Conservation (phyloP, 768 basidiomycete genomes). For the Lyophyllum semitale region DNA sequence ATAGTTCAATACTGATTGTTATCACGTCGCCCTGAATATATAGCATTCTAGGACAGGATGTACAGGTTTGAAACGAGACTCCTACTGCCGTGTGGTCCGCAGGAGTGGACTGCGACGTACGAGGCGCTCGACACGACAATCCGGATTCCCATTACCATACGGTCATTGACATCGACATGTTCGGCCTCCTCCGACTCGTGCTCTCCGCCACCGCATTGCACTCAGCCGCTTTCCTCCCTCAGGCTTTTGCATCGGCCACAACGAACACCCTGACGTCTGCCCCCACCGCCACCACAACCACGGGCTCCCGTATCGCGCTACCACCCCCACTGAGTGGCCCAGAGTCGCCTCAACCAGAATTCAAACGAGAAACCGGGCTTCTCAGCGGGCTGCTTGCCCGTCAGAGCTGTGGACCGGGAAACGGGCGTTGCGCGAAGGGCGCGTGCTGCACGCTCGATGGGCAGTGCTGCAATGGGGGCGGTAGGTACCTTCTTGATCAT, state of each 20-base stretch:
- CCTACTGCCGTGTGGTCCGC: not conserved
- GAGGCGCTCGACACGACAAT: not conserved
- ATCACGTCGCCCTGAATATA: not conserved
- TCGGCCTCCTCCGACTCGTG: not conserved
- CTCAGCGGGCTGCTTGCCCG: constrained; percentile 1
- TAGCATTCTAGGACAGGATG: not conserved
- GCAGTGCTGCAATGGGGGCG: constrained; percentile 2
- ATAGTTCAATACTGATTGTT: no score
- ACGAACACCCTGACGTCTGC: not conserved
- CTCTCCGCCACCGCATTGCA: no score
- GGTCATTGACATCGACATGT: not conserved
- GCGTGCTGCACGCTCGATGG: constrained; percentile 2
- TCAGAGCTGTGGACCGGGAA: not conserved
- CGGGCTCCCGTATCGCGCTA: not conserved
- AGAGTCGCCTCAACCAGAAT: not conserved
- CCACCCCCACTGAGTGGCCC: not conserved
- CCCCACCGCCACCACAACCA: not conserved
- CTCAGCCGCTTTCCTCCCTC: not conserved
- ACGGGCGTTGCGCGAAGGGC: not conserved
- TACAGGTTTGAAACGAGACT: not conserved
- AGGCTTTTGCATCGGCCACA: not conserved
- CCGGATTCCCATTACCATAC: no score
- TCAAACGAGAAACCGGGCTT: not conserved
- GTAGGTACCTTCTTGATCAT: not conserved
- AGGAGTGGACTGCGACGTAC: not conserved